Conservation (phyloP, 345 rosid genomes). For the Eucalyptus coolabah region DNA sequence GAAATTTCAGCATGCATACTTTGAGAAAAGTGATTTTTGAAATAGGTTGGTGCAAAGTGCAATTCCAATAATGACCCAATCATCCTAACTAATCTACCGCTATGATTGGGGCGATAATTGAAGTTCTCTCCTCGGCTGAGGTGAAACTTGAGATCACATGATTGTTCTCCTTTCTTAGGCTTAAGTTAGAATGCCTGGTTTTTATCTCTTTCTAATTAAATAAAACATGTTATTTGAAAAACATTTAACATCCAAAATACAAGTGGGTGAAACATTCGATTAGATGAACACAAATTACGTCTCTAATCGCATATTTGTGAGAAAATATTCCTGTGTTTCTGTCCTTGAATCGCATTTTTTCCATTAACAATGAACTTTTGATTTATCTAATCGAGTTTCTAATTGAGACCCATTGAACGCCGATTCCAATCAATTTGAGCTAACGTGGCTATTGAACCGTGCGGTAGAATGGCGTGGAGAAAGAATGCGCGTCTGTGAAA, state of each 20-base stretch:
- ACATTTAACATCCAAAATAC: neutral
- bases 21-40: neutral
- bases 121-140: neutral
- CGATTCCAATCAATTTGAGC: neutral
- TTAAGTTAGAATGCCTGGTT: neutral
- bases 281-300: neutral
- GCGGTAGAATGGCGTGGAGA: neutral
- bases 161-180: neutral
- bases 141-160: neutral
- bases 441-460: neutral
- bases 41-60: neutral
- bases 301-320: neutral
- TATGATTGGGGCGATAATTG: neutral
- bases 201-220: neutral
- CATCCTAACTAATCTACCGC: neutral
- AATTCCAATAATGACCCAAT: neutral
- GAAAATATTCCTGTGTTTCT: neutral
- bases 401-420: neutral
- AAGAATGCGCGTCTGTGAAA: neutral
- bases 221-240: neutral
- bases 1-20: neutral
- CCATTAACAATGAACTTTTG: too few species aligned
- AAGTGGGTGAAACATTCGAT: neutral
- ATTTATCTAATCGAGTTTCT: neutral
- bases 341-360: neutral